Evolutionary conservation across 345 rosid species (phyloP), one percentile per base, ranked within the genome.

Genomic region (Adansonia digitata): DNA sequence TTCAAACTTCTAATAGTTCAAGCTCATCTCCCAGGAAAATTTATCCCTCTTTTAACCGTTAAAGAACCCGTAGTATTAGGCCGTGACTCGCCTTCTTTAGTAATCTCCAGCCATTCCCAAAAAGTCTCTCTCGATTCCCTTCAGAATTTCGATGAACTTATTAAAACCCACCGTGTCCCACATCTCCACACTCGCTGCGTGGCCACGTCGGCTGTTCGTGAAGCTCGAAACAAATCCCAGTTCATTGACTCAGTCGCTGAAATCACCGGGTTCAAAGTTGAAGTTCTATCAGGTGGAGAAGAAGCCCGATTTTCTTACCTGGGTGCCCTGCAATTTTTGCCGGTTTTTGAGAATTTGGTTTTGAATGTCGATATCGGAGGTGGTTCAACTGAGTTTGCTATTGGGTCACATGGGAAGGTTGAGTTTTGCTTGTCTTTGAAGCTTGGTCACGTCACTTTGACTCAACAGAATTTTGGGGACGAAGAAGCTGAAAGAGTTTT

Each of bases 311-410:
- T 83, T 18, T 81, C 84, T 70, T 91, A 88, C 65, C 49, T 85
- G 72, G 97, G 91, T 9, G 87, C 87, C 75, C 86, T 88, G 71
- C 92, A 91, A 66, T 89, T 89, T 75, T 48, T 91, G 11, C 87
- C 92, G 0, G 81, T 89, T 40, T 84, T 74, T 72, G 87, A 88
- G 14, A 86, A 84, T 69, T 77, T 79, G 10, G 88, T 80, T 2
- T 74, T 91, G 74, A 79, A 80, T 60, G 74, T 91, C 15, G 97
- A 91, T 73, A 87, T 88, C 39, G 97, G 92, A 59, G 94, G 97
- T 71, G 92, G 94, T 7, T 91, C 97, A 39, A 91, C 92, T 53
- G 92, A 91, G 69, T 84, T 89, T 70, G 90, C 84, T 0, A 80
- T 86, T 17, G 94, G 94, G 42, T 79, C 79, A 64, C 39, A 64